Evolutionary conservation across 2,329 filamentous ascomycete genomes (phyloP).

Genomic region (Diplocarpon rosae): DNA sequence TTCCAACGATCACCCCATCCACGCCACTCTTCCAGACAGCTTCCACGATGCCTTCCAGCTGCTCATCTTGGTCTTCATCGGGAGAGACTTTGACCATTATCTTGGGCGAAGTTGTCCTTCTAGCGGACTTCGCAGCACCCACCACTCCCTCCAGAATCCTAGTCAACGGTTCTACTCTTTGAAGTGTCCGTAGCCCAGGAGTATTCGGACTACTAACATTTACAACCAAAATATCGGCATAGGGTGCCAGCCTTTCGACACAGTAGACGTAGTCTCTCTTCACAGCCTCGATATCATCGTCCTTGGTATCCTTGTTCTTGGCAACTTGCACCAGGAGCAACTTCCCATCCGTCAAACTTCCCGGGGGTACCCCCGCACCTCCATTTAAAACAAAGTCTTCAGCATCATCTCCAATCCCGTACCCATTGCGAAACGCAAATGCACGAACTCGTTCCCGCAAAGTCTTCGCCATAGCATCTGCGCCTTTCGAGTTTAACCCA

Average conservation of each 20-base stretch:
- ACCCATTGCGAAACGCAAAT: slow-evolving; percentile 61
- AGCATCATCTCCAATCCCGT: slow-evolving; percentile 49
- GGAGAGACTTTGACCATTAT: slow-evolving; percentile 99
- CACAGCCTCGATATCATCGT: slow-evolving; percentile 73
- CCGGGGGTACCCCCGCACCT: slow-evolving; percentile 64
- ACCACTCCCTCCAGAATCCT: slow-evolving; percentile 75
- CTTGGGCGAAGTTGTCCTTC: slow-evolving; percentile 60
- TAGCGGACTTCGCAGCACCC: slow-evolving; percentile 55
- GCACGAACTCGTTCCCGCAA: slow-evolving; percentile 67
- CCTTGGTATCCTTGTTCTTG: slow-evolving; percentile 91
- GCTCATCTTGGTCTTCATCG: slow-evolving; percentile 77
- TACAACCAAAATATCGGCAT: slow-evolving; percentile 93
- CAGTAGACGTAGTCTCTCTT: slow-evolving; percentile 80
- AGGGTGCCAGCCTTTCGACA: slow-evolving; percentile 69
- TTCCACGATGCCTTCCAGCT: slow-evolving; percentile 80
- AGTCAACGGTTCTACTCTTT: slow-evolving; percentile 74
- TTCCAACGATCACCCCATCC: slow-evolving; percentile 92
- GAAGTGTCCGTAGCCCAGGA: slow-evolving; percentile 76
- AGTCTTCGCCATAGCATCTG: slow-evolving; percentile 72
- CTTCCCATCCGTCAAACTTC: slow-evolving; percentile 65
- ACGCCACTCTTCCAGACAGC: slow-evolving; percentile 77
- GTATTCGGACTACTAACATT: slow-evolving; percentile 98
- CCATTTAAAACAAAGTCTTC: slow-evolving; percentile 70
- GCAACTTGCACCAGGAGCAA: slow-evolving; percentile 87
- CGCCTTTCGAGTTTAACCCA: slow-evolving; percentile 84